Evolutionary conservation across 202 grass and related monocot species (phyloP), one percentile per base, ranked within the genome.

Genomic region (Schoenoplectus tabernaemontani): DNA sequence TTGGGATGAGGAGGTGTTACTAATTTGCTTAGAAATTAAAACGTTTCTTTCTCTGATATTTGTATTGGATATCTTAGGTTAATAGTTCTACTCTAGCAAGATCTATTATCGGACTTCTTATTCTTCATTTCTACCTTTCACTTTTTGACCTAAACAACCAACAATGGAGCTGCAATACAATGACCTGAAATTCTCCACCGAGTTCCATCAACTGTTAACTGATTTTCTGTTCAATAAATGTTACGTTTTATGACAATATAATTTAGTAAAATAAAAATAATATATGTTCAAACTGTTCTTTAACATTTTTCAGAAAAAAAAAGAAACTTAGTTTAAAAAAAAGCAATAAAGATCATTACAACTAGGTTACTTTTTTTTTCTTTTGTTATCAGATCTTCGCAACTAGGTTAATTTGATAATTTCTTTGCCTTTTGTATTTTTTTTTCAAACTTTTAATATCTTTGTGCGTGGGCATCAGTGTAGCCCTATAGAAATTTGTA

Each of bases 1-100:
- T 74, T n/a, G 47, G 47, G 12, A 74, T 74, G 48, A 75, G 15
- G 8, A 34, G 47, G 17, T 75, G 70, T 75, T 54, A 75, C 70
- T 75, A 75, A 75, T 75, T 75, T 75, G 15, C 47, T 75, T 75
- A 54, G 47, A 75, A 56, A 56, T n/a, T n/a, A n/a, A 73, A 73
- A n/a, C 36, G 26, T 54, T 33, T 34, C 30, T 75, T 75, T 54
- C 48, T 56, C 24, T 53, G 33, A 53, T 54, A n/a, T n/a, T n/a
- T 54, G 36, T 54, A 22, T 28, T 71, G 24, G 46, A 54, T 75
- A 53, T 74, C 46, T 53, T 51, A 74, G 26, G 44, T 36, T 73
- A n/a, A n/a, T 50, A n/a, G n/a, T n/a, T n/a, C n/a, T n/a, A n/a
- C n/a, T 9, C 12, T 51, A n/a, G n/a, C n/a, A n/a, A 2, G 4